Percentiles rank a stretch among this genome's conserved stretches.
Conservation (phyloP, 129 eudicot species). For the Smallanthus sonchifolius region DNA sequence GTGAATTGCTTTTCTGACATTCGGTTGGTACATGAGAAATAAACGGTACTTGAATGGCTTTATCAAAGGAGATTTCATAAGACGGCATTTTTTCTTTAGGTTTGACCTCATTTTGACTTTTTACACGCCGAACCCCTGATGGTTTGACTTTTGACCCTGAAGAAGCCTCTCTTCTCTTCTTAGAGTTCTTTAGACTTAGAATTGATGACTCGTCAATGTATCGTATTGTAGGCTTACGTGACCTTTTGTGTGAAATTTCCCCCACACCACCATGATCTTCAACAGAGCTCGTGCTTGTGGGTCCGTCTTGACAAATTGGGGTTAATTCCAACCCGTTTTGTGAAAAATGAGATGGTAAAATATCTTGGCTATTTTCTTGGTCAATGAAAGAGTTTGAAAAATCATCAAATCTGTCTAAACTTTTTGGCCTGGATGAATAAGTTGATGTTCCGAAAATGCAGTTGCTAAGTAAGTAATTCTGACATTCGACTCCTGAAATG, state of each 20-base stretch:
- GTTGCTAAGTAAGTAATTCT: conserved; percentile 26
- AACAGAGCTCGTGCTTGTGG: conserved; percentile 20
- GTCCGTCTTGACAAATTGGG: conserved; percentile 20
- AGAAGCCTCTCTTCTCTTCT: conserved; percentile 40
- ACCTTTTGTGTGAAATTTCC: conserved; percentile 46
- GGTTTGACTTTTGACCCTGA: conserved; percentile 36
- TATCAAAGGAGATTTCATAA: conserved; percentile 40
- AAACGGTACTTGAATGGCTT: conserved; percentile 78
- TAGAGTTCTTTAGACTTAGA: conserved; percentile 23
- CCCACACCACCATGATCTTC: conserved; percentile 27
- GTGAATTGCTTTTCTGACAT: conserved; percentile 21
- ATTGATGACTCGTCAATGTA: conserved; percentile 65
- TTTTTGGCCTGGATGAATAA: conserved; percentile 22
- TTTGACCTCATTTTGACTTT: conserved; percentile 25
- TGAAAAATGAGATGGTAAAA: not conserved
- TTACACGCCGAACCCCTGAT: conserved; percentile 32
- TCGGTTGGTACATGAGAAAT: conserved; percentile 42
- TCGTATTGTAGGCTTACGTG: conserved; percentile 67
- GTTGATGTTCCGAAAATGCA: conserved; percentile 25
- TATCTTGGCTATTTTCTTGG: conserved; percentile 30
- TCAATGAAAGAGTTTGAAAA: conserved; percentile 33
- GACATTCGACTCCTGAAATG: conserved; percentile 32
- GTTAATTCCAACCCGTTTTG: conserved; percentile 19
- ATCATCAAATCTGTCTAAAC: conserved; percentile 40
- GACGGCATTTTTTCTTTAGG: conserved; percentile 21